Conservation (phyloP, 2,329 filamentous ascomycete genomes). For the Apiospora malaysiana region DNA sequence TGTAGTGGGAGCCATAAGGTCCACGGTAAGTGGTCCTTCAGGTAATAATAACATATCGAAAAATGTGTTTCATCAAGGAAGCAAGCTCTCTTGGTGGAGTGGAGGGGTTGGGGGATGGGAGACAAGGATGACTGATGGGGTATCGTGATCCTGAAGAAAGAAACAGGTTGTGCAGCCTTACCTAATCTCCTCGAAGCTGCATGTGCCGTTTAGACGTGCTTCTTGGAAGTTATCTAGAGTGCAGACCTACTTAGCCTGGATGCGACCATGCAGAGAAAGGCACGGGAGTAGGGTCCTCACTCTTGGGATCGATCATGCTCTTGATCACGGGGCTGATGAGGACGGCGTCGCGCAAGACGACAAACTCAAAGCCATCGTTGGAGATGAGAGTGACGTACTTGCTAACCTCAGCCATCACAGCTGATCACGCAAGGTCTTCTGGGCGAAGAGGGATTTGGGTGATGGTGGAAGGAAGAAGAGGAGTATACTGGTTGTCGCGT, state of each 20-base stretch:
- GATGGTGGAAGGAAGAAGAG: conserved; percentile 29
- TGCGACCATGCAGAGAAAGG: conserved; percentile 23
- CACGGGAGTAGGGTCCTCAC: conserved; percentile 47
- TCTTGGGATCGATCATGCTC: conserved; percentile 74
- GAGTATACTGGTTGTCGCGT: neutral
- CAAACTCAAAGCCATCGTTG: conserved; percentile 77
- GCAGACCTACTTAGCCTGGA: conserved; percentile 22
- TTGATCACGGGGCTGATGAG: conserved; percentile 74
- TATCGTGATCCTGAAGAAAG: neutral
- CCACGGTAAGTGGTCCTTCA: conserved; percentile 54
- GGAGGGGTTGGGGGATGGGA: neutral
- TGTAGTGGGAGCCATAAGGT: conserved; percentile 63
- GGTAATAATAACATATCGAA: conserved; percentile 52
- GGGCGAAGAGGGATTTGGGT: conserved; percentile 6
- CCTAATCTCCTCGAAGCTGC: conserved; percentile 76
- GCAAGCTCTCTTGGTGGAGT: conserved; percentile 6
- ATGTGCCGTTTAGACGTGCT: conserved; percentile 63
- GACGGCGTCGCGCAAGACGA: conserved; percentile 73
- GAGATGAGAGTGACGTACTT: conserved; percentile 82
- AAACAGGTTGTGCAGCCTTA: conserved; percentile 48
- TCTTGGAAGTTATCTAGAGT: conserved; percentile 67
- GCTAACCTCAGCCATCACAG: conserved; percentile 41
- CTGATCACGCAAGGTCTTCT: conserved; percentile 31
- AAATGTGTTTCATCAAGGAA: conserved; percentile 45
- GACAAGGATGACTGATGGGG: conserved; percentile 18